A percentile compares a stretch with the other conserved stretches of the same genome.
phyloP scores from a whole-genome alignment of 768 basidiomycete genomes.

The Cubamyces sp. region DNA sequence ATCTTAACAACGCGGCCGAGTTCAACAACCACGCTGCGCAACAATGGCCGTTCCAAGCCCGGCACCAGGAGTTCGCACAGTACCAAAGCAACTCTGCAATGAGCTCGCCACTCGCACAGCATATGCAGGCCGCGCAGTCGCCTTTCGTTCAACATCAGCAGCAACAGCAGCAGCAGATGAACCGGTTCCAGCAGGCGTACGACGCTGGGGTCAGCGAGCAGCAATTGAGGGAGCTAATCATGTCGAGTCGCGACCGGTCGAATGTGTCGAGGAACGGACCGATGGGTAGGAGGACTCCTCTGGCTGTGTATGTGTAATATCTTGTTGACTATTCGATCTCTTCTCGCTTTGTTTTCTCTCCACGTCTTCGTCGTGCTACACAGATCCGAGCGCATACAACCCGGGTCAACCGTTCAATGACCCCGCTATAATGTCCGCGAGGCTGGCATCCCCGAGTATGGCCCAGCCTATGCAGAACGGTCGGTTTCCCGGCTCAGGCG shows the following conservation, averaged over 20 bases:
- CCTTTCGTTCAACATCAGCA: constrained; percentile 29
- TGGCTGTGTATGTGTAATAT: constrained; percentile 40
- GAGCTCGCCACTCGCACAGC: constrained; percentile 53
- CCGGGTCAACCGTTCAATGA: constrained; percentile 62
- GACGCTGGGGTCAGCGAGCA: constrained; percentile 70
- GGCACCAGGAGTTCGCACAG: constrained; percentile 48
- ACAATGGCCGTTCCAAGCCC: constrained; percentile 50
- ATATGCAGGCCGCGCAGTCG: constrained; percentile 45
- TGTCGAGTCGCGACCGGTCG: constrained; percentile 65
- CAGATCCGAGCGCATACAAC: constrained; percentile 40
- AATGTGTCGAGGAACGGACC: constrained; percentile 39
- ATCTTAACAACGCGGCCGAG: constrained; percentile 39
- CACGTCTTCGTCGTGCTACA: constrained; percentile 16
- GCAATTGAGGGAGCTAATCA: constrained; percentile 76
- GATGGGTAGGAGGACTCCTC: constrained; percentile 52
- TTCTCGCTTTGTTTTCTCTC: constrained; percentile 24
- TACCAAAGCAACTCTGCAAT: constrained; percentile 38
- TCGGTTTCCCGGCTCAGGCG: constrained; percentile 23
- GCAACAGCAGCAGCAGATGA: constrained; percentile 26
- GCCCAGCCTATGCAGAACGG: constrained; percentile 29
- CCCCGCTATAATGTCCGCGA: constrained; percentile 81
- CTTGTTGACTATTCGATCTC: constrained; percentile 38
- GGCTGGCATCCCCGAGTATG: constrained; percentile 50
- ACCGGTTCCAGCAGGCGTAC: constrained; percentile 57
- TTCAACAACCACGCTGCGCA: constrained; percentile 42